Evolutionary conservation across 306 rosid genomes (phyloP).

Genomic region (Lotus japonicus): DNA sequence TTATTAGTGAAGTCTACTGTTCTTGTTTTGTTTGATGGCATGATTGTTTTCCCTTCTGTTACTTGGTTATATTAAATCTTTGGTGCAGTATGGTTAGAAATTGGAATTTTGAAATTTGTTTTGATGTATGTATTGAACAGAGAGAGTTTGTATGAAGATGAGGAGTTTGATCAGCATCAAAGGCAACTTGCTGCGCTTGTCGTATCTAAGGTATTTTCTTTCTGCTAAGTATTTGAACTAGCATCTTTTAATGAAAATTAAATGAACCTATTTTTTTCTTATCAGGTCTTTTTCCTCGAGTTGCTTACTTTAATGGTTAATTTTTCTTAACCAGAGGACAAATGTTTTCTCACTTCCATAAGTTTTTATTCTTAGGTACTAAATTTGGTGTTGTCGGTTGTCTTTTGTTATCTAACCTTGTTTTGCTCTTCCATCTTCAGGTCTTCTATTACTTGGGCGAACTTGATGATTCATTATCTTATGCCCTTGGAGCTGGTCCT

Average conservation of each 20-base stretch:
- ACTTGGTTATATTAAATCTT: neutral
- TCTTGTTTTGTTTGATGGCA: neutral
- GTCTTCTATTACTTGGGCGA: conserved; percentile 96
- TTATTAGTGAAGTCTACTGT: neutral
- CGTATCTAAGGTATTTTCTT: conserved; percentile 66
- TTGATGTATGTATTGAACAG: conserved; percentile 33
- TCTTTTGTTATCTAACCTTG: conserved; percentile 6
- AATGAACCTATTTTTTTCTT: neutral
- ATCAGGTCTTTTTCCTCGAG: neutral
- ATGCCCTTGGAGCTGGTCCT: conserved; percentile 96
- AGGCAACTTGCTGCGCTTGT: conserved; percentile 92
- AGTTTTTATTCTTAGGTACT: neutral
- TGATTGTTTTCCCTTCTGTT: neutral
- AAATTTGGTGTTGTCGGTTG: conserved; percentile 5
- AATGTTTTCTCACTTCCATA: neutral
- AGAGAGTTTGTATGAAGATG: conserved; percentile 94
- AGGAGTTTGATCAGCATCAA: conserved; percentile 82
- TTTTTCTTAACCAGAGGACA: neutral
- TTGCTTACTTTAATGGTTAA: neutral
- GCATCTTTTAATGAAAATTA: neutral
- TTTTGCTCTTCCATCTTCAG: conserved; percentile 31
- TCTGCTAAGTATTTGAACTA: neutral
- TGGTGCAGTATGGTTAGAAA: neutral
- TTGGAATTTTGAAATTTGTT: neutral
- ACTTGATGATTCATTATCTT: conserved; percentile 84